Percentiles rank a stretch among this genome's conserved stretches.
These are phyloP conservation scores for Candida mesenterica DNA, from an alignment of 1,139 yeast genomes.

Conservation along the genomic window DNA sequence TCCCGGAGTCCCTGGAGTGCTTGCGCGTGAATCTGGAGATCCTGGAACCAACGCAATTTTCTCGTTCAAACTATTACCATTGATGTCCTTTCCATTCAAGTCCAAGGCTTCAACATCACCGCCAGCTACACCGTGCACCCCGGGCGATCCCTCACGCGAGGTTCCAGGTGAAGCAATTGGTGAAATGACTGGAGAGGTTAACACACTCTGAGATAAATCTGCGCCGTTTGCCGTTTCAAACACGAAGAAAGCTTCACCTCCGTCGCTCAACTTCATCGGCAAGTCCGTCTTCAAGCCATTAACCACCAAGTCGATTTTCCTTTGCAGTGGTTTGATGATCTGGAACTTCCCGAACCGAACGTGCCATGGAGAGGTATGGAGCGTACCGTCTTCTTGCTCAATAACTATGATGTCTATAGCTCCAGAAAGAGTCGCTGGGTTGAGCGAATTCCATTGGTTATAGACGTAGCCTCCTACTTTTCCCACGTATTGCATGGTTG, in stretches of 20 bases:
- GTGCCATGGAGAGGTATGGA: constrained; percentile 95
- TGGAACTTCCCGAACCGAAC: constrained; percentile 94
- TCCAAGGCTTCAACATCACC: constrained; percentile 33
- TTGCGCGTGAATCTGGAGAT: background rate
- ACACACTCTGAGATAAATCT: constrained; percentile 67
- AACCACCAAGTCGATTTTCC: constrained; percentile 84
- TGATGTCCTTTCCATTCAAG: constrained; percentile 19
- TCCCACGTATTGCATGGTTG: constrained; percentile 88
- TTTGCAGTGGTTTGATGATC: constrained; percentile 90
- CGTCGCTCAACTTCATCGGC: constrained; percentile 96
- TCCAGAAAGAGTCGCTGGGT: constrained; percentile 94
- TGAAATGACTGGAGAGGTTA: constrained; percentile 90
- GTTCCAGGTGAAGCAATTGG: constrained; percentile 69
- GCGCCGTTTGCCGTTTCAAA: constrained; percentile 72
- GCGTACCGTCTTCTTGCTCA: constrained; percentile 80
- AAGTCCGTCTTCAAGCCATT: constrained; percentile 79
- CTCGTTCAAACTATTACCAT: background rate
- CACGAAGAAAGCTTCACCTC: constrained; percentile 97
- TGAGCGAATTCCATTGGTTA: constrained; percentile 94
- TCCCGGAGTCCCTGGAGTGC: constrained; percentile 3
- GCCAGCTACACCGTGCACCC: constrained; percentile 11
- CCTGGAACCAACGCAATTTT: too few species aligned
- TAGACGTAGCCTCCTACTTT: constrained; percentile 93
- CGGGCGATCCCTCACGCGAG: constrained; percentile 28
- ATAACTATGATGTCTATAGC: constrained; percentile 96